Percentiles rank a stretch among this genome's conserved stretches.
These are phyloP conservation scores for Cryptococcus depauperatus DNA, from an alignment of 1,284 basidiomycete species.

Conservation along the genomic window DNA sequence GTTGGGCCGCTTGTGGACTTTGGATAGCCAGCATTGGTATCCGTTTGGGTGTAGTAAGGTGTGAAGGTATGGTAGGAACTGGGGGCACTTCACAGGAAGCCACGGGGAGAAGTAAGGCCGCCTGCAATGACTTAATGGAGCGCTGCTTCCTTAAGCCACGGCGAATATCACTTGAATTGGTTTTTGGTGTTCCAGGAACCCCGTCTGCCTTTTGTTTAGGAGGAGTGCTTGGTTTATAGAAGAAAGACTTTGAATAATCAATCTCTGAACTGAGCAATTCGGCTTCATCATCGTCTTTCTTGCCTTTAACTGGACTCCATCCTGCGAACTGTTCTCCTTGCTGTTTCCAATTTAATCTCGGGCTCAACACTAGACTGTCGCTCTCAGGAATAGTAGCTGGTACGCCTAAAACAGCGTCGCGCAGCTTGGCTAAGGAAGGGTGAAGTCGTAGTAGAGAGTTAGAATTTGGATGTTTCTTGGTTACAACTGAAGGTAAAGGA, in stretches of 20 bases:
- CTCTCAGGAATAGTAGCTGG: neutral
- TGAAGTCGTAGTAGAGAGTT: conserved; percentile 23
- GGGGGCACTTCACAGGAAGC: conserved; percentile 21
- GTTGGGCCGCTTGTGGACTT: conserved; percentile 38
- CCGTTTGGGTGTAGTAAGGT: conserved; percentile 9
- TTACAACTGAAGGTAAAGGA: conserved; percentile 22
- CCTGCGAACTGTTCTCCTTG: conserved; percentile 34
- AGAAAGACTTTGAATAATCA: conserved; percentile 44
- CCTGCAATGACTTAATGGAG: conserved; percentile 42
- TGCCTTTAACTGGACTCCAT: conserved; percentile 20
- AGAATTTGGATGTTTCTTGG: neutral
- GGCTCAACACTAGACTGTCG: conserved; percentile 17
- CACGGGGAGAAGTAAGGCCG: conserved; percentile 32
- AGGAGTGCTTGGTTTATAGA: conserved; percentile 43
- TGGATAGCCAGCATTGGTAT: conserved; percentile 36
- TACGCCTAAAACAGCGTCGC: conserved; percentile 21
- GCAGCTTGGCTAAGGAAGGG: conserved; percentile 31
- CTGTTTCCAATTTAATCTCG: conserved; percentile 32
- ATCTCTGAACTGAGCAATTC: conserved; percentile 11
- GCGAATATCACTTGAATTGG: neutral
- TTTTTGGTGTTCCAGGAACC: neutral
- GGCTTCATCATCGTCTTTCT: neutral
- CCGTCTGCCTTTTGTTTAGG: conserved; percentile 13
- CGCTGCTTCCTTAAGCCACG: conserved; percentile 14
- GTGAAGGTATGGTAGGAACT: conserved; percentile 31